A percentile compares a stretch with the other conserved stretches of the same genome.
Conservation (phyloP, 108 stramenopile species). For the Aurantiochytrium sp. region DNA sequence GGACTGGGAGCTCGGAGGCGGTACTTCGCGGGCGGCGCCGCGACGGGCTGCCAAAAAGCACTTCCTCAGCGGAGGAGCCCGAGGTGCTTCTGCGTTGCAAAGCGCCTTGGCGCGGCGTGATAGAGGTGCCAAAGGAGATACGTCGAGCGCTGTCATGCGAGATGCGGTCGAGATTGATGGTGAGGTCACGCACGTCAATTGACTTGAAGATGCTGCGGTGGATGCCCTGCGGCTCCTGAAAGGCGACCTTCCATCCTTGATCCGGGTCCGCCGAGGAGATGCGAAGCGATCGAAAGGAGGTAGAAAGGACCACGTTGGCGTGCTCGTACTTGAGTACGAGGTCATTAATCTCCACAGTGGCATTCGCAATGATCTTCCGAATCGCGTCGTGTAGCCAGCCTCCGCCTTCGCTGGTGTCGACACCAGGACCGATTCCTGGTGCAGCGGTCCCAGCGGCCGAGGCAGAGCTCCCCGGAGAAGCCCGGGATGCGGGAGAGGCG, state of each 20-base stretch:
- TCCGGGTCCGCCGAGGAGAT: slow-evolving; percentile 45
- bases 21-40: background rate
- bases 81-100: background rate
- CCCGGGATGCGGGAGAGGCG: no score
- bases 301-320: slow-evolving; percentile 45
- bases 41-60: background rate
- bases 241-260: slow-evolving; percentile 41
- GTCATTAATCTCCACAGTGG: slow-evolving; percentile 36
- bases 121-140: background rate
- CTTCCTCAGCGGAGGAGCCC: background rate
- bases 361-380: slow-evolving; percentile 42
- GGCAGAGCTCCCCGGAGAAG: no score
- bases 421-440: slow-evolving; percentile 26
- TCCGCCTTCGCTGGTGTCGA: slow-evolving; percentile 20
- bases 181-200: background rate
- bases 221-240: slow-evolving; percentile 13
- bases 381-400: slow-evolving; percentile 46
- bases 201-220: background rate
- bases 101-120: background rate
- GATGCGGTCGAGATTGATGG: background rate
- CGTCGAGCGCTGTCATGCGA: background rate
- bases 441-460: background rate
- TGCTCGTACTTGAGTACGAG: slow-evolving; percentile 52
- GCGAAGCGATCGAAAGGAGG: slow-evolving; percentile 38
- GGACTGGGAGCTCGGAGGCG: background rate